Base-by-base conservation (phyloP, 352 stramenopile genomes). In the Globisporangium okanoganense region DNA sequence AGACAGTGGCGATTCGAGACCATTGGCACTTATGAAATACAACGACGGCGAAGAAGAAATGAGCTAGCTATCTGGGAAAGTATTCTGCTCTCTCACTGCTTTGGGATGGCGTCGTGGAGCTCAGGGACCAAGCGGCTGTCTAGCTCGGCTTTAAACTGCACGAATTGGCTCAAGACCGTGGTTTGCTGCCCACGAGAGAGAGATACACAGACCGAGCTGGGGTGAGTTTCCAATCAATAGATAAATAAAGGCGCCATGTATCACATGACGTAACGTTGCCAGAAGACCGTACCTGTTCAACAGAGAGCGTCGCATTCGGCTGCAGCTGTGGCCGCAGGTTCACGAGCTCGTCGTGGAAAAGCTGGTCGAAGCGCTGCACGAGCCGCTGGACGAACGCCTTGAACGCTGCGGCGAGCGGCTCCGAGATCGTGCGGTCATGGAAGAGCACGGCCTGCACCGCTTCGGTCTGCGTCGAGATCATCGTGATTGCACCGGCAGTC, bases 381-480 rank as follows among this genome's bases (percentile, higher is more conserved):
- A 91, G 67, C 14, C 66, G 65, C 49, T 87, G 66, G 24, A 94
- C 65, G 62, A 91, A 86, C n/a, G 61, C 50, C 31, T 82, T 83
- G 16, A 92, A 71, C 22, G 69, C 65, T 20, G 66, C 70, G 1
- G 68, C 75, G 12, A 78, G 72, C 45, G 67, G 69, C 31, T 89
- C 75, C 1, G 71, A 76, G 55, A 76, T 41, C 20, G 75, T 85
- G 22, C 81, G 78, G 49, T 92, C 82, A 58, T 94, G 82, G 57
- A 94, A 94, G 33, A 94, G 70, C 49, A 91, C 83, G 18, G 69
- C 81, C 38, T 92, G 82, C 44, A 90, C 62, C 20, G 52, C 66
- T 38, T 79, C 76, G 50, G 75, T 82, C 54, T 90, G 70, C 40
- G 83, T 71, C 4, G 81, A 82, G n/a, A 87, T 73, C 82, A 94